Conservation (phyloP, 805 yeast genomes). For the Saccharomycopsis capsularis region DNA sequence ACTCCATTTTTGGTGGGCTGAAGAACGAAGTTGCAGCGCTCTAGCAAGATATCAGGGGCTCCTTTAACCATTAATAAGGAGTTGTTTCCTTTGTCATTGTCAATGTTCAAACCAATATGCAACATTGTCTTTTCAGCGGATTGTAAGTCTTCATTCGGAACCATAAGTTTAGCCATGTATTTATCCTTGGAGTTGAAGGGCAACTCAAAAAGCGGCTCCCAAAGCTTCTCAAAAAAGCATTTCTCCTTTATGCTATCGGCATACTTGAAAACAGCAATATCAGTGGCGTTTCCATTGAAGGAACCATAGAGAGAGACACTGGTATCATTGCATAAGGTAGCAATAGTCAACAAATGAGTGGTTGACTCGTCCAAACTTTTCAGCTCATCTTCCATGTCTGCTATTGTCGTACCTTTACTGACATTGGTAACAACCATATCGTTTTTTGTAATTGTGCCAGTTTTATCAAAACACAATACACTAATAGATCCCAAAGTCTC, state of each 20-base stretch:
- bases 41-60: conserved; percentile 39
- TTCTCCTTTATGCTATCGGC: conserved; percentile 26
- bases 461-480: conserved; percentile 75
- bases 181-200: conserved; percentile 43
- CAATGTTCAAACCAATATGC: background rate
- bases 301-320: background rate
- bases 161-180: conserved; percentile 31
- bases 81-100: conserved; percentile 14
- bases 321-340: conserved; percentile 27
- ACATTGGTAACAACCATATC: conserved; percentile 44
- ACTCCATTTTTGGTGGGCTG: background rate
- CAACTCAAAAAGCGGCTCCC: conserved; percentile 29
- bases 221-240: conserved; percentile 20
- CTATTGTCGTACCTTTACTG: background rate
- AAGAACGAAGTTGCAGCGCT: conserved; percentile 24
- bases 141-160: background rate
- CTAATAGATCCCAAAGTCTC: conserved; percentile 76
- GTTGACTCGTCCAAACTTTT: conserved; percentile 21
- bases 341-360: conserved; percentile 33
- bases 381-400: conserved; percentile 7
- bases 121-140: conserved; percentile 20
- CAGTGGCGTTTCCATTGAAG: conserved; percentile 42
- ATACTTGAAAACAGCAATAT: conserved; percentile 36
- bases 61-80: conserved; percentile 31
- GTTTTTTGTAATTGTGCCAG: conserved; percentile 77